Conservation (phyloP, 1,284 basidiomycete genomes). For the Tylopilus orsonianus region DNA sequence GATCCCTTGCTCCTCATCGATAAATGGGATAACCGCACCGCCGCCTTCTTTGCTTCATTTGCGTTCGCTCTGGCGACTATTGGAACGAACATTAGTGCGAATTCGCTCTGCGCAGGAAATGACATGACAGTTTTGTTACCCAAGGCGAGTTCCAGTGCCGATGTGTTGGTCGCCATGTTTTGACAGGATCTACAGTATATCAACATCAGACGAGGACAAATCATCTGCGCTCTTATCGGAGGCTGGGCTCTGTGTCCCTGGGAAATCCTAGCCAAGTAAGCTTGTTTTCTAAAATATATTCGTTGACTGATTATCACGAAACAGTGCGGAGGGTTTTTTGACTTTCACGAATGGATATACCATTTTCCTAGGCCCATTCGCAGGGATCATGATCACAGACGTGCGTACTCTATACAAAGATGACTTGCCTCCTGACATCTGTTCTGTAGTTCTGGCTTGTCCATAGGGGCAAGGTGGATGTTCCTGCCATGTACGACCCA, state of each 20-base stretch:
- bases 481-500: constrained; percentile 72
- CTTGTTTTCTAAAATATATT: background rate
- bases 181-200: constrained; percentile 20
- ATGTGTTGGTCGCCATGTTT: background rate
- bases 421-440: background rate
- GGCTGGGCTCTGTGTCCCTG: constrained; percentile 58
- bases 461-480: constrained; percentile 62
- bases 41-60: constrained; percentile 65
- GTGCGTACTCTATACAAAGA: constrained; percentile 38
- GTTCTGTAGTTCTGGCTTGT: constrained; percentile 63
- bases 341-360: constrained; percentile 69
- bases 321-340: constrained; percentile 48
- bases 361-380: constrained; percentile 72
- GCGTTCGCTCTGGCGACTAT: constrained; percentile 61
- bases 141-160: constrained; percentile 19
- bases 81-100: constrained; percentile 67
- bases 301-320: background rate
- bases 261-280: constrained; percentile 53
- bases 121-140: constrained; percentile 60
- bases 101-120: constrained; percentile 64
- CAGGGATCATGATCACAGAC: constrained; percentile 73
- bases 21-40: constrained; percentile 63
- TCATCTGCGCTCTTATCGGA: constrained; percentile 60
- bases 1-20: constrained; percentile 50
- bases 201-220: constrained; percentile 64